Evolutionary conservation across 225 moss, liverwort and hornwort species (phyloP).

Genomic region (Pseudisothecium myosuroides): DNA sequence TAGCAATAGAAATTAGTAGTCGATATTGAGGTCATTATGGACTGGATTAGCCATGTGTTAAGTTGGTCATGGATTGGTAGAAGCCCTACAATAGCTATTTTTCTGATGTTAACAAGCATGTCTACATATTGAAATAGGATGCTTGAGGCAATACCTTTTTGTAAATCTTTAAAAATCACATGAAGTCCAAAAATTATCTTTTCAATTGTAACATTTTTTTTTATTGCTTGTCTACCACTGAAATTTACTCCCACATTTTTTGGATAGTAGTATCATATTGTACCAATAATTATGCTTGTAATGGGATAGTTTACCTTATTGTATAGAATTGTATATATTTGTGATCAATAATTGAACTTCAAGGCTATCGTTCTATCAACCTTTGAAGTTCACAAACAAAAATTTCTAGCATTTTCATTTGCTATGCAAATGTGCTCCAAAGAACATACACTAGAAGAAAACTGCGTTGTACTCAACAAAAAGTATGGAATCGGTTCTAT

Average conservation of each 20-base stretch:
- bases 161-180: background rate
- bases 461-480: too few species aligned
- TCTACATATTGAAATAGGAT: rapidly evolving
- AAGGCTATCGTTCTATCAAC: background rate
- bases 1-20: background rate
- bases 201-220: background rate
- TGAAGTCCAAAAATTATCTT: background rate
- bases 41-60: background rate
- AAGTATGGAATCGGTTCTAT: too few species aligned
- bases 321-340: background rate
- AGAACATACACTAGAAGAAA: too few species aligned
- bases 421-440: rapidly evolving
- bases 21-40: background rate
- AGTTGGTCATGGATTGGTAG: background rate
- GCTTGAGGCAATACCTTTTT: rapidly evolving
- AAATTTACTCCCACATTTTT: background rate
- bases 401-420: background rate
- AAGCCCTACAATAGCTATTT: background rate
- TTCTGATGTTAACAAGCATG: rapidly evolving
- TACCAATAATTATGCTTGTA: rapidly evolving
- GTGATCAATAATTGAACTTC: background rate
- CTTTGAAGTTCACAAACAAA: background rate
- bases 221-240: background rate
- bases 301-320: background rate
- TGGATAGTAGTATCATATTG: rapidly evolving